Evolutionary conservation across 2,329 filamentous ascomycete genomes (phyloP), one percentile per base, ranked within the genome.

Genomic region (Apiospora koreana): DNA sequence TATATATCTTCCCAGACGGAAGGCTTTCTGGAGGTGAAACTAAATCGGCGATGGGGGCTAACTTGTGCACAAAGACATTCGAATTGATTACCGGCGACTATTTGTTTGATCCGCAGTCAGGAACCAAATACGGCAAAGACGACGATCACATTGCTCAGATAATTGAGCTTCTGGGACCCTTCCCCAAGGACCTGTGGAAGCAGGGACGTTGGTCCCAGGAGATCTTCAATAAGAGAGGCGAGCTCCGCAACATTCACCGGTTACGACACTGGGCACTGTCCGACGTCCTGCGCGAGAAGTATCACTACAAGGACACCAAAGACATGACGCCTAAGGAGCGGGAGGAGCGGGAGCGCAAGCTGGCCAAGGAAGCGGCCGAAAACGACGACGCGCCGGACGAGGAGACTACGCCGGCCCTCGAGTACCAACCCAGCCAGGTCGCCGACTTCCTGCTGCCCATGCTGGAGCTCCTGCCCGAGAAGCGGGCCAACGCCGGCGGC

Each of bases 81-180:
- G 96, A 99, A 81, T 86, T 99, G 62, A 98, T 99, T 75, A 99
- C 96, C 1, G 96, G 96, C 74, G 96, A 99, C 82, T 99, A 99
- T 79, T 90, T 99, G 58, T 99, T 99, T 81, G 96, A 99, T 78
- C 96, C 96, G 0, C 96, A 99, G 83, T 98, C 95, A 1, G 96
- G 96, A 73, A 98, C 95, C 54, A 98, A 98, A 83, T 99, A 99
- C 81, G 96, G 96, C 79, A 99, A 99, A 84, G 96, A 99, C 79
- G 96, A 99, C 83, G 96, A 99, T 79, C 96, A 99, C 83, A 98
- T 99, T 75, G 96, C 96, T 12, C 96, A 99, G 80, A 98, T 99
- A 77, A 98, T 99, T 80, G 96, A 99, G 82, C 88, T 99, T 6
- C 90, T 99, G 23, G 96, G 96, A 10, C 91, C 93, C 0, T 98